These are phyloP conservation scores for Penicillium simplicissimum DNA, from an alignment of 495 filamentous ascomycete genomes.

Conservation along the genomic window DNA sequence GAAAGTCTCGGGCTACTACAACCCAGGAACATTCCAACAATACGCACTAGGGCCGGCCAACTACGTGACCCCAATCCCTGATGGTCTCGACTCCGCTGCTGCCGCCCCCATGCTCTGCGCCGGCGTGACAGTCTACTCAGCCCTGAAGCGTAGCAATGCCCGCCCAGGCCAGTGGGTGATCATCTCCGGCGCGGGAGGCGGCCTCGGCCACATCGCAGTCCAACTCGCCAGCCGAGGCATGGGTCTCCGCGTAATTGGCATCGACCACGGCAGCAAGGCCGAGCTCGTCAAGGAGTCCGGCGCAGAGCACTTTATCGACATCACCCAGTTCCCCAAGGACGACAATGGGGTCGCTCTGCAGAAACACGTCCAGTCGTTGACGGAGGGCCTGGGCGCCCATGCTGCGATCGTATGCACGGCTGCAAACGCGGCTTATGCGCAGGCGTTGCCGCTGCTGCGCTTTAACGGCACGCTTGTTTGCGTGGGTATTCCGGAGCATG, in stretches of 20 bases:
- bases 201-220: slow-evolving; percentile 65
- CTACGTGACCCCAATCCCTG: slow-evolving; percentile 71
- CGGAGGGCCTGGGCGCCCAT: slow-evolving; percentile 63
- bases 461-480: slow-evolving; percentile 67
- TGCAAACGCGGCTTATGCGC: slow-evolving; percentile 65
- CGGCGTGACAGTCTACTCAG: slow-evolving; percentile 59
- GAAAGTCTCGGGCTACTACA: slow-evolving; percentile 56
- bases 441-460: slow-evolving; percentile 56
- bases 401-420: slow-evolving; percentile 65
- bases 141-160: slow-evolving; percentile 58
- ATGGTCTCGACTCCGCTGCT: slow-evolving; percentile 53
- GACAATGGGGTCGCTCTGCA: slow-evolving; percentile 48
- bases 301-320: slow-evolving; percentile 68
- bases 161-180: slow-evolving; percentile 63
- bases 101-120: slow-evolving; percentile 69
- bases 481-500: slow-evolving; percentile 67
- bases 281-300: slow-evolving; percentile 59
- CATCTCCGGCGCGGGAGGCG: slow-evolving; percentile 67
- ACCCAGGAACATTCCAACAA: slow-evolving; percentile 72
- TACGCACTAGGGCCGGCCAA: slow-evolving; percentile 64
- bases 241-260: slow-evolving; percentile 66
- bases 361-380: slow-evolving; percentile 57
- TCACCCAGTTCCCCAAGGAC: slow-evolving; percentile 55
- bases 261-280: slow-evolving; percentile 66
- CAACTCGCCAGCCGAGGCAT: slow-evolving; percentile 64